These are phyloP conservation scores for Ilex aquifolium DNA, from an alignment of 257 asterid species.

Conservation along the genomic window DNA sequence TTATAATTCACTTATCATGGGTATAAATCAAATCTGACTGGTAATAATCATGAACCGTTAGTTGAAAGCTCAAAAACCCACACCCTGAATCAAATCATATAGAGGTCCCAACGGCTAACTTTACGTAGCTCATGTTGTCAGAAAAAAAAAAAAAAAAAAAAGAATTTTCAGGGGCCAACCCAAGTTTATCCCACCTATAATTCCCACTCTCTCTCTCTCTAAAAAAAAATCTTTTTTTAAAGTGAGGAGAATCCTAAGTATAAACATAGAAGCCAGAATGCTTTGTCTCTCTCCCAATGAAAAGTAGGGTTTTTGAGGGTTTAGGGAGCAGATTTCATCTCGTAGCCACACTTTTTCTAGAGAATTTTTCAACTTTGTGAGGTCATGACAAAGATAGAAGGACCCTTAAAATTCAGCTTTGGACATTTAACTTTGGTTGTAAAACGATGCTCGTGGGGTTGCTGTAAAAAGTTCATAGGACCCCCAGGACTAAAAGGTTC, in stretches of 20 bases:
- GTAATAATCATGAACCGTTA: neutral
- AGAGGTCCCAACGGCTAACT: neutral
- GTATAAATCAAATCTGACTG: too few species aligned
- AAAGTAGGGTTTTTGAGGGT: conserved; percentile 28
- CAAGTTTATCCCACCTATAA: neutral
- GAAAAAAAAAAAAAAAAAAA: neutral
- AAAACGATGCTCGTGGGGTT: conserved; percentile 38
- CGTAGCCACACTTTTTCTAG: neutral
- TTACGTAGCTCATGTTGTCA: neutral
- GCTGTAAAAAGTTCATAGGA: conserved; percentile 18
- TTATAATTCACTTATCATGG: neutral
- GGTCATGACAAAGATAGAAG: conserved; percentile 33
- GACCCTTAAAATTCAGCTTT: conserved; percentile 42
- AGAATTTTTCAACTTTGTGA: conserved; percentile 30
- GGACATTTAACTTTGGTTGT: conserved; percentile 14
- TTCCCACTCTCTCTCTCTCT: conserved; percentile 1
- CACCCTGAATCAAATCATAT: neutral
- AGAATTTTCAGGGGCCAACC: neutral
- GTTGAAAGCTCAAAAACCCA: neutral
- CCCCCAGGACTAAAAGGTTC: conserved; percentile 23
- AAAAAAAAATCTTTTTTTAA: conserved; percentile 6
- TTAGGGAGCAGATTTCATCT: conserved; percentile 26
- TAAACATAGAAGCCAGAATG: conserved; percentile 29
- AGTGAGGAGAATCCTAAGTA: conserved; percentile 49
- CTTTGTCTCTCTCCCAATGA: conserved; percentile 21